Conservation (phyloP, 768 basidiomycete species). For the Trametes elegans region DNA sequence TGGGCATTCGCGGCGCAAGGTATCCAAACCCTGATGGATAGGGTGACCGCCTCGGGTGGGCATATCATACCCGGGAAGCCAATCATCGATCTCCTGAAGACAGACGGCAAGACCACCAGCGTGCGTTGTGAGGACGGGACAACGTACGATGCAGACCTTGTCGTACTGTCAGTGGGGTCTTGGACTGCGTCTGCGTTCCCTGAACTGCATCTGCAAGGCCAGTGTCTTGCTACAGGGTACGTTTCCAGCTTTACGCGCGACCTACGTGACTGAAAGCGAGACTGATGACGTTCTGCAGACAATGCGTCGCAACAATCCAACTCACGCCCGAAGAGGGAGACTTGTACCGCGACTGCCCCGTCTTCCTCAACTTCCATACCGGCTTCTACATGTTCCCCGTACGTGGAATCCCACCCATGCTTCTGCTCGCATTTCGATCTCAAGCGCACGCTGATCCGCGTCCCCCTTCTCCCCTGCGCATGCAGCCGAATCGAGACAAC, state of each 20-base stretch:
- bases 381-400: conserved; percentile 88
- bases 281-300: conserved; percentile 42
- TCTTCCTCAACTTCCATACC: conserved; percentile 67
- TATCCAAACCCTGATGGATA: conserved; percentile 49
- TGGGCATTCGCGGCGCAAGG: conserved; percentile 83
- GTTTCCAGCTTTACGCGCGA: too few relatives aligned
- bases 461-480: background rate
- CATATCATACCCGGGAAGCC: conserved; percentile 55
- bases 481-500: conserved; percentile 64
- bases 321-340: conserved; percentile 69
- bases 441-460: background rate
- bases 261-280: too few relatives aligned
- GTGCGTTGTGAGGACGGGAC: conserved; percentile 63
- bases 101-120: conserved; percentile 45
- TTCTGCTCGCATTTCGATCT: too few relatives aligned
- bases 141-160: conserved; percentile 50
- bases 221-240: conserved; percentile 81
- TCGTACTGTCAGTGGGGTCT: conserved; percentile 73
- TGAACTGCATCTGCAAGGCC: conserved; percentile 45
- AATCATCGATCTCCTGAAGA: conserved; percentile 49
- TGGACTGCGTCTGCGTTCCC: conserved; percentile 87
- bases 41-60: conserved; percentile 59
- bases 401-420: background rate
- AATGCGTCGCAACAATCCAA: conserved; percentile 74
- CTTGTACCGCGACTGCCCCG: conserved; percentile 58